phyloP scores from a whole-genome alignment of 1,284 basidiomycete species.

The Pseudozyma tsukubaensis region DNA sequence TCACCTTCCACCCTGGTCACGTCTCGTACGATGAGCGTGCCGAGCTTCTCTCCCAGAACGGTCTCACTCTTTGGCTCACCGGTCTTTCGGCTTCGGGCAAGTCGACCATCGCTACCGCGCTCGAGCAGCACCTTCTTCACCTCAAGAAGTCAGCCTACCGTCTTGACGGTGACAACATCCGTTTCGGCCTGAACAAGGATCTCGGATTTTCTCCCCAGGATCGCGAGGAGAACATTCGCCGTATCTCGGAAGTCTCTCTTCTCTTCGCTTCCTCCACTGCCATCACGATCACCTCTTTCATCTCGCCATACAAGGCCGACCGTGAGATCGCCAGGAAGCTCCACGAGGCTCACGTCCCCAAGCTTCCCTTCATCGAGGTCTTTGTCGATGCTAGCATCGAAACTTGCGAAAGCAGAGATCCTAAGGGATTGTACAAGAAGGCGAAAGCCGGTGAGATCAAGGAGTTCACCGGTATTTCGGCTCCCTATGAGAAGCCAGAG shows the following conservation, averaged over 20 bases:
- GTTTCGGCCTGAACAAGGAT: conserved; percentile 97
- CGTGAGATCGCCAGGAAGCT: conserved; percentile 84
- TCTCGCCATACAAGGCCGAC: conserved; percentile 92
- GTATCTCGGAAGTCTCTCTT: conserved; percentile 96
- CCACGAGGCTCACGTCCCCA: conserved; percentile 74
- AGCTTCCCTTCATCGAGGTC: conserved; percentile 86
- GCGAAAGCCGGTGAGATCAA: conserved; percentile 95
- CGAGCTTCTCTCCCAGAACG: conserved; percentile 53
- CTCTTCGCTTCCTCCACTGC: conserved; percentile 90
- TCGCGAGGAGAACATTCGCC: conserved; percentile 94
- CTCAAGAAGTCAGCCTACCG: conserved; percentile 87
- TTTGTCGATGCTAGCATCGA: conserved; percentile 91
- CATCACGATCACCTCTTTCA: conserved; percentile 93
- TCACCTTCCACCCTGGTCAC: conserved; percentile 81
- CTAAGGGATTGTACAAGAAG: conserved; percentile 98
- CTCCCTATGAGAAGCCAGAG: conserved; percentile 92
- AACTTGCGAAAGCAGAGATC: conserved; percentile 91
- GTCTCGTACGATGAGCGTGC: conserved; percentile 65
- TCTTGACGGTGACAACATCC: conserved; percentile 95
- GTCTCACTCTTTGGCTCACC: conserved; percentile 59
- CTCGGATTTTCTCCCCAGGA: conserved; percentile 95
- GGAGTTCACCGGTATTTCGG: conserved; percentile 97
- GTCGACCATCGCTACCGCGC: conserved; percentile 96
- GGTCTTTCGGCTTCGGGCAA: conserved; percentile 70
- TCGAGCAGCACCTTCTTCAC: conserved; percentile 95